Conservation (phyloP, 108 stramenopile genomes). For the Licmophora abbreviata region DNA sequence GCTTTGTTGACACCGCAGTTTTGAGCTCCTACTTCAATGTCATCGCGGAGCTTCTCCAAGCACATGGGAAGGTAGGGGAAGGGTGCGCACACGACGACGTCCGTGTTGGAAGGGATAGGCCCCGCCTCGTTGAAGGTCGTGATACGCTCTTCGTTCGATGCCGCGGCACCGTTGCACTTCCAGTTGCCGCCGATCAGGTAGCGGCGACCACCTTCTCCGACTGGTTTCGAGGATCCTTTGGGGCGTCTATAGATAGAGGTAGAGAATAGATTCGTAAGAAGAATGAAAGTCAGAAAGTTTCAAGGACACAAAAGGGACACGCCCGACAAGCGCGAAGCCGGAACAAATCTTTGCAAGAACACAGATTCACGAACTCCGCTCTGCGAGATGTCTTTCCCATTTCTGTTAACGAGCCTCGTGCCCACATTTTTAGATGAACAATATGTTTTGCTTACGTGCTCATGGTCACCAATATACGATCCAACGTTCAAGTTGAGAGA, state of each 20-base stretch:
- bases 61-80: conserved; percentile 66
- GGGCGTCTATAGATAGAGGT: conserved; percentile 18
- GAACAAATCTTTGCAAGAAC: background rate
- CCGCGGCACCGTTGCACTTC: conserved; percentile 88
- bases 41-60: conserved; percentile 49
- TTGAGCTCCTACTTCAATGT: conserved; percentile 82
- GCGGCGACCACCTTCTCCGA: conserved; percentile 44
- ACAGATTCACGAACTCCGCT: no score
- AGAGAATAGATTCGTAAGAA: background rate
- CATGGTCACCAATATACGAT: no score
- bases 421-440: no score
- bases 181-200: conserved; percentile 94
- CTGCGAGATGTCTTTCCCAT: no score
- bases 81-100: conserved; percentile 81
- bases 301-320: no score
- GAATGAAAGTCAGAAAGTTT: no score
- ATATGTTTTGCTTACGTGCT: no score
- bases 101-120: conserved; percentile 71
- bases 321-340: no score
- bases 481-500: no score
- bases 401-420: no score
- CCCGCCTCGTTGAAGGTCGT: conserved; percentile 81
- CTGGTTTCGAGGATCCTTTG: conserved; percentile 31
- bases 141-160: conserved; percentile 57
- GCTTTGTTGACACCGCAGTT: conserved; percentile 59